Evolutionary conservation across 345 rosid species (phyloP).

Genomic region (Nephelium lappaceum): DNA sequence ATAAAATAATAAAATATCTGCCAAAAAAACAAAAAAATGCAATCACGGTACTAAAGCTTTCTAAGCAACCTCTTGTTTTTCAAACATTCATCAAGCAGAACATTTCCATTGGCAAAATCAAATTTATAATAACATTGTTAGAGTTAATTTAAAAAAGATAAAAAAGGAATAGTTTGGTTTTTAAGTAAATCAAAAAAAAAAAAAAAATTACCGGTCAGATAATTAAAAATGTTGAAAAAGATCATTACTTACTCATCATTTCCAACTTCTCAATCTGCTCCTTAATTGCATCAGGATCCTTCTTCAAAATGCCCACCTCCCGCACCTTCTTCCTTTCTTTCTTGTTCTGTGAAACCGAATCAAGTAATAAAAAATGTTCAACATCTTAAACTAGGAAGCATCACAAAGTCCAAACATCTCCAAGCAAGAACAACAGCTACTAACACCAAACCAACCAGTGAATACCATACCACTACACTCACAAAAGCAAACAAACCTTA

Average conservation of each 20-base stretch:
- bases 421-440: neutral
- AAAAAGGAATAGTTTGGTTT: neutral
- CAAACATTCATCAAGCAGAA: neutral
- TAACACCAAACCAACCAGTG: neutral
- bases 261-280: constrained; percentile 95
- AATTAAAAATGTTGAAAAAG: neutral
- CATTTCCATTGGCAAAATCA: neutral
- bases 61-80: neutral
- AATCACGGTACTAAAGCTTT: neutral
- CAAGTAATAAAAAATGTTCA: neutral
- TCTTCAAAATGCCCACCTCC: constrained; percentile 96
- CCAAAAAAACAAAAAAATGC: neutral
- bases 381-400: neutral
- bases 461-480: neutral
- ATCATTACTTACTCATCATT: constrained; percentile 70
- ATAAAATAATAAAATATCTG: neutral
- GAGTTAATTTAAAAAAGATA: neutral
- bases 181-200: neutral
- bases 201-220: neutral
- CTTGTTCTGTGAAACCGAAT: constrained; percentile 71
- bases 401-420: neutral
- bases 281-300: constrained; percentile 86
- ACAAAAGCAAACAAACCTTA: neutral
- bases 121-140: neutral
- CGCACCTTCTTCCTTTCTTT: constrained; percentile 98